Conservation (phyloP, 768 basidiomycete species). For the Rhodotorula graminis region DNA sequence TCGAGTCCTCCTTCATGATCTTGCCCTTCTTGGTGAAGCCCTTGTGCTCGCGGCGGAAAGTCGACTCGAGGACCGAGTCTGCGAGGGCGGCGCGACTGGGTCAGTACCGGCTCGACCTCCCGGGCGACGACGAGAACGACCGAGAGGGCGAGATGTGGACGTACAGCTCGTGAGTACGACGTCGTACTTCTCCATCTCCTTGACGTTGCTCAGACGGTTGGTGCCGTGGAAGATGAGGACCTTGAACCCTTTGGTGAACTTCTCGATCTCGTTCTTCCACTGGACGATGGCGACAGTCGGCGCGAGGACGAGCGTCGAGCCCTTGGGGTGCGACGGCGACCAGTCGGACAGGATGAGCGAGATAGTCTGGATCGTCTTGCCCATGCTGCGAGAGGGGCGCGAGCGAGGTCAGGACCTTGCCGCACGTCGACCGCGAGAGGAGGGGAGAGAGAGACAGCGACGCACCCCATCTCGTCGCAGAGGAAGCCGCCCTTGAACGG, state of each 20-base stretch:
- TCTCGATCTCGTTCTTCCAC: conserved; percentile 88
- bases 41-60: conserved; percentile 83
- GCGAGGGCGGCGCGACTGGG: conserved; percentile 45
- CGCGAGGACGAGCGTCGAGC: conserved; percentile 80
- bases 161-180: conserved; percentile 74
- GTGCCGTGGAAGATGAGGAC: conserved; percentile 58
- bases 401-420: neutral
- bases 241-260: conserved; percentile 76
- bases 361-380: conserved; percentile 95
- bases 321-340: conserved; percentile 52
- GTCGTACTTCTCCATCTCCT: conserved; percentile 74
- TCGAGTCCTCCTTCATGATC: conserved; percentile 81
- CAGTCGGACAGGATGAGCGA: conserved; percentile 75
- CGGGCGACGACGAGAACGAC: too few species aligned
- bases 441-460: neutral
- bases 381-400: conserved; percentile 56
- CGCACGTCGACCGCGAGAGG: neutral
- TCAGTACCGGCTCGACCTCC: too few species aligned
- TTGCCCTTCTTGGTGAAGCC: conserved; percentile 83
- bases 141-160: conserved; percentile 39
- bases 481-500: conserved; percentile 79
- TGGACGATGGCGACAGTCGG: conserved; percentile 60
- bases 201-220: conserved; percentile 48
- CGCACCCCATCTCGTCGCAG: conserved; percentile 57
- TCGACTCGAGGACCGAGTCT: conserved; percentile 85